These are phyloP conservation scores for Lotus japonicus DNA, from an alignment of 306 rosid genomes.

Conservation along the genomic window DNA sequence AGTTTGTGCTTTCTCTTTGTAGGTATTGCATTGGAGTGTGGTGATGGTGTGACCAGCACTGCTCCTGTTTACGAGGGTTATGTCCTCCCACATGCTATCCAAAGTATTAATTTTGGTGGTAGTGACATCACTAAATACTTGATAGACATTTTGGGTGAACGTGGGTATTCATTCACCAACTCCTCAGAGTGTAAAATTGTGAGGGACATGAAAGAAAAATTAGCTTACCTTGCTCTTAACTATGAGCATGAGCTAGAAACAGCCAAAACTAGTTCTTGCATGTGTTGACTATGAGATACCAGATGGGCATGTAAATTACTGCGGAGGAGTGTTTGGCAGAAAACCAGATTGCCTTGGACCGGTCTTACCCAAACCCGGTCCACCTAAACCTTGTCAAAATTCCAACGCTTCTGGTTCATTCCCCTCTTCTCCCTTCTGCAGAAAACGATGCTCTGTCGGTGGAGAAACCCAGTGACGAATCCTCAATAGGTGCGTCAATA, in stretches of 20 bases:
- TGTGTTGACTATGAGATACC: constrained; percentile 57
- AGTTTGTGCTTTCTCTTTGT: too few relatives aligned
- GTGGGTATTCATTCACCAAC: constrained; percentile 43
- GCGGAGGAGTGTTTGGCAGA: too few relatives aligned
- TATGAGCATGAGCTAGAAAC: constrained; percentile 26
- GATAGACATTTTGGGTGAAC: constrained; percentile 39
- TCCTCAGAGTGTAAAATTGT: constrained; percentile 47
- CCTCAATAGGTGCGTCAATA: too few relatives aligned
- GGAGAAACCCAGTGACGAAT: too few relatives aligned
- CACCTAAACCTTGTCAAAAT: too few relatives aligned
- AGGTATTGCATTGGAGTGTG: constrained; percentile 35
- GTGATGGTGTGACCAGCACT: neutral
- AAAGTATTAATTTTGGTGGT: constrained; percentile 46
- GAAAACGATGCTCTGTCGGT: too few relatives aligned
- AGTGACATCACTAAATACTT: constrained; percentile 39
- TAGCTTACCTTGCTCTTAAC: constrained; percentile 40
- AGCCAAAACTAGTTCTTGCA: constrained; percentile 2
- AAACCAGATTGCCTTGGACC: too few relatives aligned
- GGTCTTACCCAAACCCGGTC: too few relatives aligned
- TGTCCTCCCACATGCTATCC: constrained; percentile 16
- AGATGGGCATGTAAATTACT: too few relatives aligned
- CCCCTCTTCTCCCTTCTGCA: too few relatives aligned
- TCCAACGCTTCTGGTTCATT: too few relatives aligned
- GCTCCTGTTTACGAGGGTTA: neutral
- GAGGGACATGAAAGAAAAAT: constrained; percentile 44